Percentiles rank a stretch among this genome's conserved stretches.
phyloP scores from a whole-genome alignment of 345 rosid genomes.

The Populus ilicifolia region DNA sequence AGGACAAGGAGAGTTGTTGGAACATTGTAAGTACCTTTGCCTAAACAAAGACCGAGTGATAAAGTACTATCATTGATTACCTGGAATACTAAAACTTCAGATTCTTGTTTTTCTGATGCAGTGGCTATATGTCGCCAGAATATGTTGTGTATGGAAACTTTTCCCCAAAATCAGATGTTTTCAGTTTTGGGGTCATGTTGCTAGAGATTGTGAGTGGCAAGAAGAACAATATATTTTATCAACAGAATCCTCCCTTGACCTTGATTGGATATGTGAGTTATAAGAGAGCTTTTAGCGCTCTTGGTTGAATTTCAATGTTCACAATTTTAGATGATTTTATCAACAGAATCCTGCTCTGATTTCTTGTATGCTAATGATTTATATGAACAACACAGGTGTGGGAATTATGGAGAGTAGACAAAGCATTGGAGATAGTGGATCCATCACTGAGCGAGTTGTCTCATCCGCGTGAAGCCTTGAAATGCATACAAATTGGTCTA shows the following conservation, averaged over 20 bases:
- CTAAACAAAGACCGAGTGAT: too few relatives aligned
- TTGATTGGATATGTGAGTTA: conserved; percentile 10
- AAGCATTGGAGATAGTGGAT: conserved; percentile 1
- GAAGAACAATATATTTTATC: conserved; percentile 11
- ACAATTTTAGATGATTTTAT: background rate
- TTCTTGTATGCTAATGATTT: background rate
- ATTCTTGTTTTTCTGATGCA: background rate
- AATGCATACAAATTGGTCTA: conserved; percentile 3
- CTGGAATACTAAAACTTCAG: background rate
- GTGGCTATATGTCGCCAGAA: too few relatives aligned
- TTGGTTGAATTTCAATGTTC: background rate
- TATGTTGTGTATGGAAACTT: conserved; percentile 15
- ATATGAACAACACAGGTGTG: background rate
- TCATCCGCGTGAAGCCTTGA: background rate
- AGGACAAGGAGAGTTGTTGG: conserved; percentile 55
- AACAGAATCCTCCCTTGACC: background rate
- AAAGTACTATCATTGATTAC: too few relatives aligned
- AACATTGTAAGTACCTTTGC: conserved; percentile 54
- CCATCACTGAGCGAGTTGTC: background rate
- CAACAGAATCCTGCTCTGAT: background rate
- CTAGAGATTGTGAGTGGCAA: conserved; percentile 4
- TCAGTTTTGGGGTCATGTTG: conserved; percentile 20
- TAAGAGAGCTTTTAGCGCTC: background rate
- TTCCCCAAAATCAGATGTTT: conserved; percentile 20
- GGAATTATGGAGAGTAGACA: background rate